Conservation (phyloP, 345 rosid genomes). For the Eucalyptus brandiana region DNA sequence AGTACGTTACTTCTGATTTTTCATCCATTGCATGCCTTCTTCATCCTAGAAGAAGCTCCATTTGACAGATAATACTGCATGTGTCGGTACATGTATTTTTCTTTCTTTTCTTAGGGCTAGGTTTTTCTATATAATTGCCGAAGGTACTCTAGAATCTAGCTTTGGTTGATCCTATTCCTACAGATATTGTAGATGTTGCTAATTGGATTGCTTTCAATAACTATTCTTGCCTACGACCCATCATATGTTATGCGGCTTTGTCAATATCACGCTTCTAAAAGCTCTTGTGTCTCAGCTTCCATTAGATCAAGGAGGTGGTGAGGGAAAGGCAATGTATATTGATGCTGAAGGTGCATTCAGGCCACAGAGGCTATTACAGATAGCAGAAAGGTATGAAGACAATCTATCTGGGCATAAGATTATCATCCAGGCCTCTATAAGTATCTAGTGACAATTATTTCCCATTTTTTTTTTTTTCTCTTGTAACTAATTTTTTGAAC, state of each 20-base stretch:
- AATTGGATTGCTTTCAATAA: background rate
- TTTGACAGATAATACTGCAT: background rate
- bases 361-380: conserved; percentile 91
- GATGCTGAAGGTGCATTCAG: conserved; percentile 98
- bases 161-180: background rate
- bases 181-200: background rate
- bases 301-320: conserved; percentile 97
- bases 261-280: background rate
- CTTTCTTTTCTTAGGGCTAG: background rate
- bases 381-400: conserved; percentile 63
- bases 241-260: background rate
- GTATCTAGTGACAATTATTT: background rate
- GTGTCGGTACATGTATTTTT: background rate
- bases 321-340: conserved; percentile 97
- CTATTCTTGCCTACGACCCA: background rate
- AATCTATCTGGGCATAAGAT: background rate
- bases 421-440: background rate
- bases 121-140: background rate
- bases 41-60: background rate
- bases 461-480: background rate
- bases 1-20: conserved; percentile 14
- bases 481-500: background rate
- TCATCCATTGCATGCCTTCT: background rate
- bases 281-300: conserved; percentile 55
- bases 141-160: background rate